A percentile compares a stretch with the other conserved stretches of the same genome.
Conservation (phyloP, 1,284 basidiomycete species). For the Agroathelia rolfsii region DNA sequence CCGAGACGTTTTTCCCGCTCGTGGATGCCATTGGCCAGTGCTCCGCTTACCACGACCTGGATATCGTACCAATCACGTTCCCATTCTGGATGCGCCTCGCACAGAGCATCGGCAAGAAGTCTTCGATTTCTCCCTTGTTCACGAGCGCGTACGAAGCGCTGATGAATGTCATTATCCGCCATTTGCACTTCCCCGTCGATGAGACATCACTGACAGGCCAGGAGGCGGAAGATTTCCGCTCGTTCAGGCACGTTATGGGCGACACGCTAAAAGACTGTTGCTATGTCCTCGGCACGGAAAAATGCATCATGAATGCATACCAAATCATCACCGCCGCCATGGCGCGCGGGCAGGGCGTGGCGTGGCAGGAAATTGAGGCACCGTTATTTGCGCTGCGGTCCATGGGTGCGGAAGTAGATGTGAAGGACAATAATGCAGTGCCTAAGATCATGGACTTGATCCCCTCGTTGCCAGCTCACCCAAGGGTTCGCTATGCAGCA, state of each 20-base stretch:
- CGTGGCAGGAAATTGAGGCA: conserved; percentile 98
- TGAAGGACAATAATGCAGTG: conserved; percentile 75
- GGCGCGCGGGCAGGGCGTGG: conserved; percentile 38
- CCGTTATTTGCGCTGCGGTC: conserved; percentile 97
- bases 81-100: conserved; percentile 96
- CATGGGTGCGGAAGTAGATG: conserved; percentile 93
- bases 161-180: conserved; percentile 81
- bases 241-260: conserved; percentile 96
- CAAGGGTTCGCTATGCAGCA: conserved; percentile 90
- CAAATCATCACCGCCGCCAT: conserved; percentile 74
- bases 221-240: conserved; percentile 89
- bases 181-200: conserved; percentile 87
- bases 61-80: conserved; percentile 97
- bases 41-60: conserved; percentile 87
- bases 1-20: conserved; percentile 85
- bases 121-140: conserved; percentile 62
- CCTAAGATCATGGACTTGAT: conserved; percentile 95
- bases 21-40: conserved; percentile 94
- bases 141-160: conserved; percentile 77
- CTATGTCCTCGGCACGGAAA: conserved; percentile 82
- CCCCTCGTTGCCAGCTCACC: conserved; percentile 84
- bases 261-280: conserved; percentile 99
- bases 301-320: conserved; percentile 77
- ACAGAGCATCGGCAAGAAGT: conserved; percentile 68
- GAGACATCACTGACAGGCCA: conserved; percentile 59